Conservation (phyloP, 164 flowering plant species). For the Stephania cephalantha region DNA sequence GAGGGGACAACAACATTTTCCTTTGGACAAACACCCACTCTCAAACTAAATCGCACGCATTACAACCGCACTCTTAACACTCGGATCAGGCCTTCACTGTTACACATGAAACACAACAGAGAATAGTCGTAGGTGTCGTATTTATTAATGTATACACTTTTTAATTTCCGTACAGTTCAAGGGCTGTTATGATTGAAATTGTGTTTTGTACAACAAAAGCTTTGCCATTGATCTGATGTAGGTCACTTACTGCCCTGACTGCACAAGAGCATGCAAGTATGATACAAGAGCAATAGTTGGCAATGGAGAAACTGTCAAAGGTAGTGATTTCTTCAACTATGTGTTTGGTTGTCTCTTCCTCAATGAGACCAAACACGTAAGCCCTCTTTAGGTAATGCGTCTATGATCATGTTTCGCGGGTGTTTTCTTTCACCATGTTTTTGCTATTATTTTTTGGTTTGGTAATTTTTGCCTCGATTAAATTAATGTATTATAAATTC, state of each 20-base stretch:
- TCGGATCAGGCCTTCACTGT: too few relatives aligned
- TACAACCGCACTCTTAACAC: too few relatives aligned
- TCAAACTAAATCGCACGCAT: too few relatives aligned
- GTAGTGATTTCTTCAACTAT: constrained; percentile 65
- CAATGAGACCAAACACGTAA: constrained; percentile 61
- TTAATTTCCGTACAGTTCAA: too few relatives aligned
- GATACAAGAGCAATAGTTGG: constrained; percentile 47
- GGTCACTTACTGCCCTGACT: constrained; percentile 98
- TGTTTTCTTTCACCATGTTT: not conserved
- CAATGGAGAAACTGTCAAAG: constrained; percentile 42
- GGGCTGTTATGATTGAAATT: not conserved
- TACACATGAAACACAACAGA: too few relatives aligned
- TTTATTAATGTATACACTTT: too few relatives aligned
- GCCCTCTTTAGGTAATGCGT: constrained; percentile 32
- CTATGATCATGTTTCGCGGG: not conserved
- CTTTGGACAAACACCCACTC: too few relatives aligned
- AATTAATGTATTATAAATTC: too few relatives aligned
- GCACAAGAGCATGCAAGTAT: constrained; percentile 85
- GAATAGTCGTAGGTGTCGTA: too few relatives aligned
- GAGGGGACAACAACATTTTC: too few relatives aligned
- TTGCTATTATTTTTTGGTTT: not conserved
- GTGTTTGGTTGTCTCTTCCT: constrained; percentile 91
- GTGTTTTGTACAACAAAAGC: not conserved
- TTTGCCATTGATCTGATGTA: constrained; percentile 21
- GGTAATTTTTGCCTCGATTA: not conserved